Evolutionary conservation across 768 basidiomycete species (phyloP), one percentile per base, ranked within the genome.

Genomic region (Mycena metata): DNA sequence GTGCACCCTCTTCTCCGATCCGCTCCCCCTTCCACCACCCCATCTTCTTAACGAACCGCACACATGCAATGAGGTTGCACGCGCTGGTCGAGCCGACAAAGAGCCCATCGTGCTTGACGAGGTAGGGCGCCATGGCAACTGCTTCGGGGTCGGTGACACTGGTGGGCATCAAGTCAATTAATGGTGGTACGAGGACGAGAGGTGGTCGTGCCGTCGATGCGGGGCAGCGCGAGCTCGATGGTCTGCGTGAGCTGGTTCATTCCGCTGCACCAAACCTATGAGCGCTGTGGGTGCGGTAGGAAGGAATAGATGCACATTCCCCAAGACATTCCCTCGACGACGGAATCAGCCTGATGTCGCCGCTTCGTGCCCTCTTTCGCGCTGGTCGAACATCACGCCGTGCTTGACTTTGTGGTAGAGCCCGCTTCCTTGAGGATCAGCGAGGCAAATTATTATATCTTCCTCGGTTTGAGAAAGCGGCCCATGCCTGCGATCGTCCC

Each of bases 31-130:
- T 84, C 33, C 82, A 82, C 90, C 90, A 92, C 15, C 88, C 86
- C 83, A 89, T 84, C 75, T 88, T 87, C 72, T 89, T 90, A 3
- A 87, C 90, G 17, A 96, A 82, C 73, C 92, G 91, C 51, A 98
- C 86, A 72, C 94, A 95, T 2, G 97, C 94, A n/a, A 98, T 88
- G 43, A 99, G 85, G 76, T 99, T 99, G 76, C 96, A 96, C 0
- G 98, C 97, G 74, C 95, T 96, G 67, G 95, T 97, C 0, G 96
- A 98, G 16, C 98, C 98, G 33, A 99, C 84, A 81, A 96, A 99
- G 30, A 99, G 83, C 0, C 98, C 98, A 71, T 99, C 97, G 62
- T 94, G 84, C 56, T 91, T 83, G 5, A 98, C 95, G 21, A 99
- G 87, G 76, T 96, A 96, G 12, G 96, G 90, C 1, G 96, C 93